These are phyloP conservation scores for Ustilago tritici DNA, from an alignment of 1,284 basidiomycete genomes.

Conservation along the genomic window DNA sequence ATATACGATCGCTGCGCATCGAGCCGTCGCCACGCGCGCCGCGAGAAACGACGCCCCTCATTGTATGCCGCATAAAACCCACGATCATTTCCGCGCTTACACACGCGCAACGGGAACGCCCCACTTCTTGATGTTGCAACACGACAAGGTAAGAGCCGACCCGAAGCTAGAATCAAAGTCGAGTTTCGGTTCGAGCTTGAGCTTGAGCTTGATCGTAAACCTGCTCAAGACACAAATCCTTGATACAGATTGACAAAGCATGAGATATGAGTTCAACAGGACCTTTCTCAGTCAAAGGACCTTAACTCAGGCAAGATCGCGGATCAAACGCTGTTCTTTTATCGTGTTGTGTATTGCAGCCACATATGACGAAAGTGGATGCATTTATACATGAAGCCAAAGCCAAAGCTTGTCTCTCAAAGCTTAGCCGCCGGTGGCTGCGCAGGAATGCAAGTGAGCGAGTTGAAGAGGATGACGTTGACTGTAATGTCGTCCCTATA, in stretches of 20 bases:
- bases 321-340: neutral
- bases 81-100: conserved; percentile 4
- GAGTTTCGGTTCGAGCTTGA: neutral
- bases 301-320: neutral
- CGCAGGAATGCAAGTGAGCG: conserved; percentile 25
- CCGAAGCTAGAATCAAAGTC: neutral
- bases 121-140: neutral
- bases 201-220: neutral
- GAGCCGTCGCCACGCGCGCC: conserved; percentile 2
- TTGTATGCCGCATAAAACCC: conserved; percentile 8
- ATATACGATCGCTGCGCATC: neutral
- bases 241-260: neutral
- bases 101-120: neutral
- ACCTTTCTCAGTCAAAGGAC: neutral
- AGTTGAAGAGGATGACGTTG: conserved; percentile 62
- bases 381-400: neutral
- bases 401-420: conserved; percentile 10
- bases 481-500: conserved; percentile 65
- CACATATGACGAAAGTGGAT: conserved; percentile 4
- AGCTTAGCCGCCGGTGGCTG: conserved; percentile 26
- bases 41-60: neutral
- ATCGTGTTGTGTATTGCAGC: conserved; percentile 9
- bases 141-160: neutral
- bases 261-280: neutral
- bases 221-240: neutral